Evolutionary conservation across 768 basidiomycete genomes (phyloP), one percentile per base, ranked within the genome.

Genomic region (Boletus insuetus): DNA sequence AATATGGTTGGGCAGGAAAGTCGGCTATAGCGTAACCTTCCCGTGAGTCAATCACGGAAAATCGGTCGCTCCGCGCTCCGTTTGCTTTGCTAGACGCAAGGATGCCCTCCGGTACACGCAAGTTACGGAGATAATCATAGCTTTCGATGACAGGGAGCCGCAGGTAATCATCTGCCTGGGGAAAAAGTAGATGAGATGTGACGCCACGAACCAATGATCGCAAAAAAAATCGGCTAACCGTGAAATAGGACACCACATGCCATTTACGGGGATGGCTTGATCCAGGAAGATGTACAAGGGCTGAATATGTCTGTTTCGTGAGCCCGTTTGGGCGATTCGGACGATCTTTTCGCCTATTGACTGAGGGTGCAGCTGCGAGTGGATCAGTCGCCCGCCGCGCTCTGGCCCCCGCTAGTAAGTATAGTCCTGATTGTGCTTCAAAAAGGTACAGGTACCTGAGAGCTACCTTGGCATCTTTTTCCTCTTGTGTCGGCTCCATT

Each of bases 281-380:
- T 46, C 82, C 84, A 38, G 83, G 85, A 55, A 85, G 74, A 65
- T 84, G 78, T 43, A 89, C 87, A 38, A 84, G 82, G 29, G 88
- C 89, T 9, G 88, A 90, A 65, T 90, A 91, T 0, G 89, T 91
- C 67, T 91, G 89, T 73, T 91, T 91, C 41, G 89, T 91, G 49
- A 91, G 77, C n/a, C 89, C 89, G 58, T 87, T 83, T 16, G 83
- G 84, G 60, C 90, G 89, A 37, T 87, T 83, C 12, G 89, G 89
- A 9, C 89, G 75, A 65, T 90, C 87, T 69, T 88, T 89, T 58
- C 89, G 78, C 66, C 86, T 79, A 51, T 82, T 81, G 29, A 83
- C 82, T 16, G 85, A 76, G 46, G 84, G 81, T 17, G 82, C 73
- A 37, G 77, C 70, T 42, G 80, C 80, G 55, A 75, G 78, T 17